Base-by-base conservation (phyloP, 2,329 filamentous ascomycete species). In the Pleoardoris graminearum region DNA sequence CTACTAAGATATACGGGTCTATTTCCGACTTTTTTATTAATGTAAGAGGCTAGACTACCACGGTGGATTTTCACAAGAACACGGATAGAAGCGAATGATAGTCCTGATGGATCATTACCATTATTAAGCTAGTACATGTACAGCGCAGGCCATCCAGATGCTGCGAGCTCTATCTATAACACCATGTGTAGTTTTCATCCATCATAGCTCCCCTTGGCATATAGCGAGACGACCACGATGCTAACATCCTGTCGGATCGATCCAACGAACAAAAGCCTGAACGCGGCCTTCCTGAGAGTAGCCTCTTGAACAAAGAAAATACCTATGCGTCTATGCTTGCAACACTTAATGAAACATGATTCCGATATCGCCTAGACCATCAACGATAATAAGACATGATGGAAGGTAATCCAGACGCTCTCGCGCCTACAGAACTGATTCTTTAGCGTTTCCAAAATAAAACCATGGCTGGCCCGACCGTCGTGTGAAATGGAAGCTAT, bases 271-370 rank as follows among this genome's bases (percentile, higher is more conserved):
- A 46, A 55, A 57, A 53, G 51, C 41, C 53, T 54, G 35, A 52
- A 47, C 53, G 38, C 30, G 44, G 45, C 48, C 53, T 58, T 39
- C 22, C 52, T 53, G 53, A 55, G 57, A 42, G 51, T 55, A 51
- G 53, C 55, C 57, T 50, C 54, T 54, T 55, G 55, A 51, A 59
- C 55, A 53, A 55, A 49, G 53, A 59, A 61, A 50, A 52, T 65
- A 55, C 58, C 61, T 57, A 62, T 61, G 65, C 63, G 63, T 70
- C 69, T 72, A 71, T 69, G 61, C 61, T 60, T 62, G 60, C 60
- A 46, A 66, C 69, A 64, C 67, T 62, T 60, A 41, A 54, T 48
- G 53, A 58, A 51, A 59, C 49, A 53, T 49, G 33, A 50, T 49
- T 50, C 55, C 48, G 53, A 57, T 51, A 53, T 62, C 64, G 57